Evolutionary conservation across 1,139 yeast species (phyloP).

Genomic region (Suhomyces bribrorum): DNA sequence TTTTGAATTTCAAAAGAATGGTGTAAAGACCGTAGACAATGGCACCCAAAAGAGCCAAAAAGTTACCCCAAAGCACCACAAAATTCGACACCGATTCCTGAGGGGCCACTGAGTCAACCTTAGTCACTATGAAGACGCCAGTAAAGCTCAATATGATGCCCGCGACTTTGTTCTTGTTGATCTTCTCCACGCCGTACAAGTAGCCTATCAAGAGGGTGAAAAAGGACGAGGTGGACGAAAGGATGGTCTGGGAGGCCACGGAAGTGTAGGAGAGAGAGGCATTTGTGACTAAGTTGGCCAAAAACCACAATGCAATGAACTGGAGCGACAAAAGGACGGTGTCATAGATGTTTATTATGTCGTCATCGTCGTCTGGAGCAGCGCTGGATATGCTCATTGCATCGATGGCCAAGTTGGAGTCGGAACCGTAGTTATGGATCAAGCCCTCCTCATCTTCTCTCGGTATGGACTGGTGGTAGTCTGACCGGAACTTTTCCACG

Average conservation of each 20-base stretch:
- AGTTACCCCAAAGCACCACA: slow-evolving; percentile 67
- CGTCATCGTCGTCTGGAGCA: slow-evolving; percentile 12
- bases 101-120: slow-evolving; percentile 48
- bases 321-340: slow-evolving; percentile 70
- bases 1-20: slow-evolving; percentile 72
- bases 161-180: slow-evolving; percentile 62
- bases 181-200: slow-evolving; percentile 65
- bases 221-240: slow-evolving; percentile 89
- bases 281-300: slow-evolving; percentile 85
- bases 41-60: slow-evolving; percentile 81
- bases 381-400: slow-evolving; percentile 8
- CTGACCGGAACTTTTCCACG: slow-evolving; percentile 21
- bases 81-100: slow-evolving; percentile 32
- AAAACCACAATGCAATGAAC: slow-evolving; percentile 85
- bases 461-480: slow-evolving; percentile 18
- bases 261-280: slow-evolving; percentile 85
- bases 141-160: slow-evolving; percentile 72
- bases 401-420: slow-evolving; percentile 19
- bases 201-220: slow-evolving; percentile 88
- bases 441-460: slow-evolving; percentile 12
- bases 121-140: slow-evolving; percentile 80
- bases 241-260: slow-evolving; percentile 89
- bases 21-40: slow-evolving; percentile 89
- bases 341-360: slow-evolving; percentile 36
- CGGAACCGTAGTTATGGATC: slow-evolving; percentile 23